phyloP scores from a whole-genome alignment of 2,329 filamentous ascomycete genomes.

The Raffaelea albimanens region DNA sequence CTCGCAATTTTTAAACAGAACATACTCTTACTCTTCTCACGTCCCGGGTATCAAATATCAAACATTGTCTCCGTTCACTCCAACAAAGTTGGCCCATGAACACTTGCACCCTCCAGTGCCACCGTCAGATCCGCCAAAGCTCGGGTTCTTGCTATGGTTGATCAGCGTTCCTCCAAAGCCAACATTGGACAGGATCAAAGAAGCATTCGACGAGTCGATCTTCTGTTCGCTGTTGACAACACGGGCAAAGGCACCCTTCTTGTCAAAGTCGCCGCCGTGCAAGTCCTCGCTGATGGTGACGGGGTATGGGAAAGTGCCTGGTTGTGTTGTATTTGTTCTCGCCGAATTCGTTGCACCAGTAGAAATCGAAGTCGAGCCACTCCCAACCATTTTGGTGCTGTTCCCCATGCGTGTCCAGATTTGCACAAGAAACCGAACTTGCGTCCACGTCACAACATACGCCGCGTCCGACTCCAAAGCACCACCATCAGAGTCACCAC shows the following conservation, averaged over 20 bases:
- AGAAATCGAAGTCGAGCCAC: slow-evolving; percentile 7
- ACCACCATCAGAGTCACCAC: slow-evolving; percentile 47
- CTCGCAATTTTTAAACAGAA: too few relatives aligned
- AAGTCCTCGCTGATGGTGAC: slow-evolving; percentile 52
- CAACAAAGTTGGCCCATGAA: slow-evolving; percentile 47
- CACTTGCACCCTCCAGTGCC: slow-evolving; percentile 54
- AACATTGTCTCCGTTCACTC: slow-evolving; percentile 11
- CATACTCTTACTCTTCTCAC: too few relatives aligned
- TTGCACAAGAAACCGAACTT: slow-evolving; percentile 54
- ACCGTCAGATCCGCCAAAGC: slow-evolving; percentile 52
- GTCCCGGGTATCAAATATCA: neutral
- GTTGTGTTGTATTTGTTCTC: slow-evolving; percentile 28
- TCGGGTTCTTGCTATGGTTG: slow-evolving; percentile 36
- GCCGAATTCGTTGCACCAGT: neutral
- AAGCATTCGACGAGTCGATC: slow-evolving; percentile 32
- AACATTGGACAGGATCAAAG: slow-evolving; percentile 39
- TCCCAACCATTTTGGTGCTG: slow-evolving; percentile 31
- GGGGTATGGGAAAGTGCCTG: slow-evolving; percentile 55
- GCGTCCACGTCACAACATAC: slow-evolving; percentile 47
- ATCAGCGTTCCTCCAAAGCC: slow-evolving; percentile 40
- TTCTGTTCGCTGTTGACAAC: slow-evolving; percentile 31
- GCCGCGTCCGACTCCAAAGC: slow-evolving; percentile 41
- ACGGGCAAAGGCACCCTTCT: slow-evolving; percentile 47
- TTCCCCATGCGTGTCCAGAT: slow-evolving; percentile 50
- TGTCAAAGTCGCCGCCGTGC: slow-evolving; percentile 45